A percentile compares a stretch with the other conserved stretches of the same genome.
phyloP scores from a whole-genome alignment of 805 yeast species.

The Ogataea paraovalis region DNA sequence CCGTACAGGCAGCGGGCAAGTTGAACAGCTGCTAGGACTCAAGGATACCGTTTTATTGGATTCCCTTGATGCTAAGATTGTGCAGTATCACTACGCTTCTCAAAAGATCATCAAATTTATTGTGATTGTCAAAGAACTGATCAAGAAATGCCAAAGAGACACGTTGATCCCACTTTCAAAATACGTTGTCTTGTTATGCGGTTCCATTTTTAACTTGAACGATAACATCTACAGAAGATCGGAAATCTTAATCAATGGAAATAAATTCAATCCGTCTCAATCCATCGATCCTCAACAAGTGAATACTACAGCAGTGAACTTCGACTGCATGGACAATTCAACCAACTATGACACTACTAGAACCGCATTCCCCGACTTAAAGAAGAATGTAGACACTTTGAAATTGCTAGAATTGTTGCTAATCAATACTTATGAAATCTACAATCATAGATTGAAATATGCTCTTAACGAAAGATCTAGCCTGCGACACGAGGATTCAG shows the following conservation, averaged over 20 bases:
- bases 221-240: conserved; percentile 37
- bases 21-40: conserved; percentile 26
- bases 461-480: conserved; percentile 20
- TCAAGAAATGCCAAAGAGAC: conserved; percentile 15
- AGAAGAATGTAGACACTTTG: conserved; percentile 24
- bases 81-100: conserved; percentile 56
- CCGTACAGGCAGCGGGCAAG: not conserved
- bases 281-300: conserved; percentile 35
- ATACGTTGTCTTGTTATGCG: conserved; percentile 34
- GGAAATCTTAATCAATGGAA: conserved; percentile 32
- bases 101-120: conserved; percentile 41
- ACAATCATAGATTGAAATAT: conserved; percentile 24
- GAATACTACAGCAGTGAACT: conserved; percentile 31
- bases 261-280: conserved; percentile 42
- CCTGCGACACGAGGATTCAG: conserved; percentile 6
- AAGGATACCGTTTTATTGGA: conserved; percentile 36
- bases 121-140: conserved; percentile 24
- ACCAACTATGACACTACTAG: conserved; percentile 30
- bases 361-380: conserved; percentile 29
- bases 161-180: conserved; percentile 33
- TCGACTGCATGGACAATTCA: conserved; percentile 33
- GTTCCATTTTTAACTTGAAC: conserved; percentile 38
- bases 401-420: conserved; percentile 26
- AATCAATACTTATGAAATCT: conserved; percentile 26
- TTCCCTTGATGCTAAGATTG: conserved; percentile 50